Evolutionary conservation across 202 grass and related monocot species (phyloP), one percentile per base, ranked within the genome.

Genomic region (Saccharum hybrid): DNA sequence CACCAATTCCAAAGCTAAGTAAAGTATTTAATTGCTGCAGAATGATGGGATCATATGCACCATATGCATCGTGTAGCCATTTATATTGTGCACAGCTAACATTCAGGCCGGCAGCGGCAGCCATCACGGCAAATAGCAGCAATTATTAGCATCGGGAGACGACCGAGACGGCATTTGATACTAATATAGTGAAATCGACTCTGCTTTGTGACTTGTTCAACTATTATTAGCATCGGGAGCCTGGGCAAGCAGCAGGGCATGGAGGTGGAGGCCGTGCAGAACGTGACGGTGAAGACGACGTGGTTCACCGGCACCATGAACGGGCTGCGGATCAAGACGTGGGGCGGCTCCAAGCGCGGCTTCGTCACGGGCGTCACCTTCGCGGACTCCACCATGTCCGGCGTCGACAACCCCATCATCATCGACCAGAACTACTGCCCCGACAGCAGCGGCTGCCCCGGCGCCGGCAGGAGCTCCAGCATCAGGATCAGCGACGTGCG

Each of bases 391-490:
- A 81, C 72, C 13, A 95, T 98, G 92, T 38, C 68, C 66, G 83
- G 76, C 59, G 96, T 95, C 28, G 64, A 84, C 68, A 88, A 93
- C 80, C 96, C 96, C 15, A 95, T 98, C 77, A 98, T 95, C 80
- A 95, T 98, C 63, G 96, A 98, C 72, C 96, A 98, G 28, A 83
- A 93, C 51, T 98, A 98, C 80, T 98, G 92, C 51, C 96, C 96
- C 18, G 0, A 52, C 39, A 72, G 66, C 82, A 21, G 56, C 18
- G 83, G 81, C 18, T 95, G 92, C 83, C 78, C 88, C 16, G 46
- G 92, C 83, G 75, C 87, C 16, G 45, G 71, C 46, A 10, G 71
- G 81, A 93, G 87, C 57, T 97, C 95, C 3, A 80, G 90, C 1
- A 89, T 97, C 84, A 88, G 90, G 85, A 93, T 97, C 66, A 94